phyloP scores from a whole-genome alignment of 1,284 basidiomycete species.

The Ceratobasidium sp. region DNA sequence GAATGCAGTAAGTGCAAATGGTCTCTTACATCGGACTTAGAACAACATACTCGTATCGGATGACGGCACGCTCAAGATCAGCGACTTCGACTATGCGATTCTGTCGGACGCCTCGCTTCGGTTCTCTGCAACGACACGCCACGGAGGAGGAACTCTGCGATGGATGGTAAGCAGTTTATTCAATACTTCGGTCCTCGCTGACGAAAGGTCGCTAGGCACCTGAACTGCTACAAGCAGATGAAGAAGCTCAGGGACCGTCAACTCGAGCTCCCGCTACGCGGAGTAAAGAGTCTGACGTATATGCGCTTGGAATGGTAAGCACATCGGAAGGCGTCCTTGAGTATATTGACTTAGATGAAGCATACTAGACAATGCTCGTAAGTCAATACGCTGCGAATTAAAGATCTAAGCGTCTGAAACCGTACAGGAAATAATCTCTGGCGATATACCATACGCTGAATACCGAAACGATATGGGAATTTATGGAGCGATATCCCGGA shows the following conservation, averaged over 20 bases:
- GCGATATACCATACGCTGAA: neutral
- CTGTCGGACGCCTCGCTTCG: neutral
- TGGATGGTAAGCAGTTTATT: neutral
- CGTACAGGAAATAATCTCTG: neutral
- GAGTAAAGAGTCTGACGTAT: neutral
- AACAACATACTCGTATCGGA: neutral
- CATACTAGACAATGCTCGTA: neutral
- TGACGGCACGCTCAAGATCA: neutral
- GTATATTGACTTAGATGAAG: neutral
- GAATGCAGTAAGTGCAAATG: no score
- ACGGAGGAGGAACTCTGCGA: neutral
- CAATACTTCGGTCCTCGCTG: neutral
- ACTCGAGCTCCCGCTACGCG: no score
- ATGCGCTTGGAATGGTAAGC: slow-evolving; percentile 6
- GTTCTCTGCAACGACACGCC: neutral
- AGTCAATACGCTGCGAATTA: neutral
- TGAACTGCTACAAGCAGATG: neutral
- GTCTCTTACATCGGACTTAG: no score
- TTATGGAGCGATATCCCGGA: neutral
- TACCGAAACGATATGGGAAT: neutral
- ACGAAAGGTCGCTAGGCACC: neutral
- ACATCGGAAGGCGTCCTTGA: no score
- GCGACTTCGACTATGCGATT: neutral
- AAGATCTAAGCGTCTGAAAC: no score
- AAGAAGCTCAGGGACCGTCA: neutral